Base-by-base conservation (phyloP, 768 basidiomycete species). In the Phlebiopsis gigantea region DNA sequence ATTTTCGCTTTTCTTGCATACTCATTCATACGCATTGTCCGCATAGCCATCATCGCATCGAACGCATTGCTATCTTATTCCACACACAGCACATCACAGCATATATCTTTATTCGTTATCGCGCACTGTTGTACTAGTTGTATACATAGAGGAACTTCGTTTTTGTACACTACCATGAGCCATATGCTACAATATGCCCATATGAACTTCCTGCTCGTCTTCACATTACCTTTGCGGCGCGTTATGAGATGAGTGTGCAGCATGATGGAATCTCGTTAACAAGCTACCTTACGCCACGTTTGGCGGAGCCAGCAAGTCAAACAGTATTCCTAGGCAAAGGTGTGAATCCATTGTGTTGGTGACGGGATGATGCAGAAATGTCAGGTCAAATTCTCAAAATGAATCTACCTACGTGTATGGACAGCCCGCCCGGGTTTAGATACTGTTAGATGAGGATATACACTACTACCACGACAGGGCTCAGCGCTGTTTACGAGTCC, bases 101-200 rank as follows among this genome's bases (percentile, higher is more conserved):
- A 19, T 45, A 29, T 51, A 51, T 51, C 50, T 39, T 51, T 51
- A 51, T 51, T 51, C 50, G 31, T 51, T 31, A 51, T 31, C 22
- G 50, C 21, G 50, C 39, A 51, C 50, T 51, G 50, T 68, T 51
- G 66, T 68, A 62, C 65, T 65, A 65, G 65, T 68, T 55, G 63
- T 47, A 30, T 49, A 50, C 56, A 24, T 51, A 57, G 56, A 44
- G 29, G 28, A 49, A 52, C 25, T 44, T 24, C 26, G 28, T 41
- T 10, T 19, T 52, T 51, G 41, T 57, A 47, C 49, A 34, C 49
- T 44, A 52, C 50, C 26, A 45, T 45, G 41, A 17, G 6, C 24
- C 46, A 56, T n/a, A 56, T 54, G 42, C 53, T 25, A n/a, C 34
- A 54, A 8, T 46, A 54, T 54, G 53, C 42, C 24, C 34, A 28